A percentile compares a stretch with the other conserved stretches of the same genome.
Conservation (phyloP, 805 yeast species). For the Wickerhamiella azymoides region DNA sequence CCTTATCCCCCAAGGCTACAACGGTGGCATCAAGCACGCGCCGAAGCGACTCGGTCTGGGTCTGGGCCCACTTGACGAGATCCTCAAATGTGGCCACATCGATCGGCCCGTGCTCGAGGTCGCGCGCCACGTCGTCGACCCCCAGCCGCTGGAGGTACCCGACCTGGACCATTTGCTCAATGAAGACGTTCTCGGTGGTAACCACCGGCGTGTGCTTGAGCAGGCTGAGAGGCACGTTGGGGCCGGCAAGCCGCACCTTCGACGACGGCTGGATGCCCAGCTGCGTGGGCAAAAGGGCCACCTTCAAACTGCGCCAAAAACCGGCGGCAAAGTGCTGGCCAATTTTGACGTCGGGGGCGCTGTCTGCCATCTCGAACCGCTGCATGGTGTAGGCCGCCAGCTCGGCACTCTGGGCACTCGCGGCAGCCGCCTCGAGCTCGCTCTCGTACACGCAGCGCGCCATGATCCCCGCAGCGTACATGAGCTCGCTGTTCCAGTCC, state of each 20-base stretch:
- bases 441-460: conserved; percentile 25
- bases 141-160: conserved; percentile 19
- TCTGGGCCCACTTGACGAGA: conserved; percentile 23
- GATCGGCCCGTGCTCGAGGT: conserved; percentile 22
- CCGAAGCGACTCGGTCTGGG: not conserved
- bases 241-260: conserved; percentile 21
- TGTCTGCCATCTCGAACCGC: conserved; percentile 22
- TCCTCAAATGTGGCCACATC: conserved; percentile 12
- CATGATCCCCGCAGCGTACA: conserved; percentile 27
- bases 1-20: conserved; percentile 1
- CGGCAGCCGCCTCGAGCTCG: conserved; percentile 19
- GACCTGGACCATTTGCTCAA: conserved; percentile 18
- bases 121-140: conserved; percentile 15
- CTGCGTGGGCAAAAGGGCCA: conserved; percentile 23
- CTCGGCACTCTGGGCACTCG: conserved; percentile 6
- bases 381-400: conserved; percentile 20
- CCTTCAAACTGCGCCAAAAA: conserved; percentile 24
- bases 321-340: conserved; percentile 26
- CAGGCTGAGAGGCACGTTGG: conserved; percentile 9
- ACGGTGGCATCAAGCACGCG: conserved; percentile 1
- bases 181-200: conserved; percentile 17
- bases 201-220: conserved; percentile 20
- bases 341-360: conserved; percentile 27
- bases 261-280: conserved; percentile 23
- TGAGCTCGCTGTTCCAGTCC: conserved; percentile 29